Evolutionary conservation across 2,329 filamentous ascomycete species (phyloP).

Genomic region (Phoma sp.): DNA sequence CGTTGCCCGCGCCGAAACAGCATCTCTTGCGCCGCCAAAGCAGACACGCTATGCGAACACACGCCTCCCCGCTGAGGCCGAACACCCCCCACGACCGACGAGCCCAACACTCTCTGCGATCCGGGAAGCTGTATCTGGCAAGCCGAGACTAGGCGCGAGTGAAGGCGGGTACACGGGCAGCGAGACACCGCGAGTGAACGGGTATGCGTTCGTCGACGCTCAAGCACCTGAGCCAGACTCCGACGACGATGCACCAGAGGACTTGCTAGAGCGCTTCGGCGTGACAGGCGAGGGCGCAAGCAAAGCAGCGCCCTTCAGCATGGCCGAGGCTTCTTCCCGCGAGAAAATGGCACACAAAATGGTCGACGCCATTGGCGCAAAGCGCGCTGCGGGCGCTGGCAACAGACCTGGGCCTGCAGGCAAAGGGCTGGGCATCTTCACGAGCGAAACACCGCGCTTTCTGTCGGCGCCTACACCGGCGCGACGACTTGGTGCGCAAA

Average conservation of each 20-base stretch:
- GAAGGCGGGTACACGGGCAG: constrained; percentile 69
- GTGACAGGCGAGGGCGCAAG: constrained; percentile 23
- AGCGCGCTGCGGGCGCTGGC: constrained; percentile 11
- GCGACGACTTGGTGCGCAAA: constrained; percentile 64
- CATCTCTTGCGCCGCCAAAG: constrained; percentile 78
- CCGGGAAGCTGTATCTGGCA: constrained; percentile 81
- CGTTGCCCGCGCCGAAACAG: constrained; percentile 71
- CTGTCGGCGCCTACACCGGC: constrained; percentile 78
- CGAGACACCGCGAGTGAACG: constrained; percentile 90
- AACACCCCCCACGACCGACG: constrained; percentile 61
- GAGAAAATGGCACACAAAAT: constrained; percentile 79
- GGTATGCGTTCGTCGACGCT: constrained; percentile 93
- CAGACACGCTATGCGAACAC: constrained; percentile 84
- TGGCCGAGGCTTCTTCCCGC: constrained; percentile 75
- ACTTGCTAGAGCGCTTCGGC: constrained; percentile 56
- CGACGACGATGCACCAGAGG: constrained; percentile 48
- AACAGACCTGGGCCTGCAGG: constrained; percentile 10
- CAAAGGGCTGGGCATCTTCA: constrained; percentile 38
- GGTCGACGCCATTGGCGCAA: constrained; percentile 56
- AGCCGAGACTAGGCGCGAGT: constrained; percentile 67
- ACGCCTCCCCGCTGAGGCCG: constrained; percentile 65
- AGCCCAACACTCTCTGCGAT: constrained; percentile 86
- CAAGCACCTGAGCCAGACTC: constrained; percentile 76
- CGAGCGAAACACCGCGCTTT: constrained; percentile 65
- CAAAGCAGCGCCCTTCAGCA: constrained; percentile 66